Percentiles rank a stretch among this genome's conserved stretches.
Evolutionary conservation across 306 rosid genomes (phyloP).

Genomic region (Quercus berberidifolia): DNA sequence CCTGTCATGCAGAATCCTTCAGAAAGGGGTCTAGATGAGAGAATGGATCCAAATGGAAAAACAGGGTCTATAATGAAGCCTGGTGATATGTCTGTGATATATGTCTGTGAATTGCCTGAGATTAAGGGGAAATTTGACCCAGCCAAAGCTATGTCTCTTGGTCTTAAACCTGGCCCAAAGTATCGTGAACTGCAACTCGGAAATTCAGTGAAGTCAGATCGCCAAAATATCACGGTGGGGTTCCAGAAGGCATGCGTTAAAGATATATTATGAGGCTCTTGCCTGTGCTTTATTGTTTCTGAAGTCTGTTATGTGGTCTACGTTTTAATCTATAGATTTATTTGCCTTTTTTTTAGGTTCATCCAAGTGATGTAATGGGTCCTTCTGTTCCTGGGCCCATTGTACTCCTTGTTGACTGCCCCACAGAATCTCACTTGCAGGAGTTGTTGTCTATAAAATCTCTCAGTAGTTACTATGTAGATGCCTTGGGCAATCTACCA

Average conservation of each 20-base stretch:
- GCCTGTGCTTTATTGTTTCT: conserved; percentile 13
- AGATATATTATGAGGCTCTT: conserved; percentile 9
- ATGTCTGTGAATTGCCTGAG: conserved; percentile 85
- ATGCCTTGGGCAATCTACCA: conserved; percentile 33
- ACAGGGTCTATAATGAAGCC: conserved; percentile 39
- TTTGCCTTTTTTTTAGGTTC: conserved; percentile 48
- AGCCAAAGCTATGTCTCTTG: conserved; percentile 69
- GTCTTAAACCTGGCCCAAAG: conserved; percentile 80
- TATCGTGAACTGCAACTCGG: conserved; percentile 80
- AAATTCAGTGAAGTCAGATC: conserved; percentile 79
- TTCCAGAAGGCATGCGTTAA: conserved; percentile 13
- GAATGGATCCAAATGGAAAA: conserved; percentile 26
- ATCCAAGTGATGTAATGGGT: conserved; percentile 90
- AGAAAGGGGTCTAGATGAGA: conserved; percentile 23
- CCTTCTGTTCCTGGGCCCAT: conserved; percentile 92
- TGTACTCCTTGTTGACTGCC: conserved; percentile 93
- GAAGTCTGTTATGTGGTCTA: conserved; percentile 16
- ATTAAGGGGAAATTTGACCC: conserved; percentile 83
- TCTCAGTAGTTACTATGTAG: conserved; percentile 49
- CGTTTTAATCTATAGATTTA: conserved; percentile 15
- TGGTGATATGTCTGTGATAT: conserved; percentile 89
- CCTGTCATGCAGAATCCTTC: conserved; percentile 9
- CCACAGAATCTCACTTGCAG: conserved; percentile 74
- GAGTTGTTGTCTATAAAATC: conserved; percentile 54
- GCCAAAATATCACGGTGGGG: conserved; percentile 59